phyloP scores from a whole-genome alignment of 371 early-diverging fungal species.

The Mucor piriformis region DNA sequence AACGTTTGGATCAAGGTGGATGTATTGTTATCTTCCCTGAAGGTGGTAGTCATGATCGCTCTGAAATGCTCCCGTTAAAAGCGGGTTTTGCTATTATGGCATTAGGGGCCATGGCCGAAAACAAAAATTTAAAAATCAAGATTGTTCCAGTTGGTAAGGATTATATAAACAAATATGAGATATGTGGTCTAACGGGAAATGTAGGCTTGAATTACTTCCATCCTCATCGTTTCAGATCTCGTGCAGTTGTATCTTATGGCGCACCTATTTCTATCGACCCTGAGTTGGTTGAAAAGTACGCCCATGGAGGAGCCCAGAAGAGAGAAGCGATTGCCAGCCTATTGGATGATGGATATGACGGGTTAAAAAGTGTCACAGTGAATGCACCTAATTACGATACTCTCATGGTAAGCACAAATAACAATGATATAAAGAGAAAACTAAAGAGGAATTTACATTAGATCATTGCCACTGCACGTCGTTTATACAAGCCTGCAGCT shows the following conservation, averaged over 20 bases:
- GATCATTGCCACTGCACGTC: conserved; percentile 70
- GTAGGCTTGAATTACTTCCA: conserved; percentile 86
- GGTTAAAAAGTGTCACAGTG: conserved; percentile 78
- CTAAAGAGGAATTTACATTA: conserved; percentile 1
- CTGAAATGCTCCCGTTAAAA: conserved; percentile 88
- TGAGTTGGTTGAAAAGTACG: conserved; percentile 70
- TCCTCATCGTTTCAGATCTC: conserved; percentile 86
- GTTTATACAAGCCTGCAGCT: conserved; percentile 71
- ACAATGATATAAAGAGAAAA: neutral
- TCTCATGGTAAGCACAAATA: conserved; percentile 52
- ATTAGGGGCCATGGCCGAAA: conserved; percentile 76
- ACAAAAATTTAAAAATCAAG: conserved; percentile 74
- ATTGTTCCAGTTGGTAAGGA: conserved; percentile 78
- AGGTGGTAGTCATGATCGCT: conserved; percentile 88
- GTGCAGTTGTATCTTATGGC: conserved; percentile 89
- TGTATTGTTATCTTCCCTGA: conserved; percentile 91
- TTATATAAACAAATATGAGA: neutral
- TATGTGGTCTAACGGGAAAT: neutral
- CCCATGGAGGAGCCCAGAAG: conserved; percentile 70
- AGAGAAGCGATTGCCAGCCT: conserved; percentile 70
- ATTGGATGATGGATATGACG: conserved; percentile 63
- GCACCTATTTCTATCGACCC: conserved; percentile 69
- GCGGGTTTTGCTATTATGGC: conserved; percentile 82
- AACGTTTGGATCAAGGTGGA: conserved; percentile 60
- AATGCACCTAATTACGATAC: conserved; percentile 84